Percentiles rank a stretch among this genome's conserved stretches.
phyloP scores from a whole-genome alignment of 176 grass and related monocot genomes.

The Carex scoparia region DNA sequence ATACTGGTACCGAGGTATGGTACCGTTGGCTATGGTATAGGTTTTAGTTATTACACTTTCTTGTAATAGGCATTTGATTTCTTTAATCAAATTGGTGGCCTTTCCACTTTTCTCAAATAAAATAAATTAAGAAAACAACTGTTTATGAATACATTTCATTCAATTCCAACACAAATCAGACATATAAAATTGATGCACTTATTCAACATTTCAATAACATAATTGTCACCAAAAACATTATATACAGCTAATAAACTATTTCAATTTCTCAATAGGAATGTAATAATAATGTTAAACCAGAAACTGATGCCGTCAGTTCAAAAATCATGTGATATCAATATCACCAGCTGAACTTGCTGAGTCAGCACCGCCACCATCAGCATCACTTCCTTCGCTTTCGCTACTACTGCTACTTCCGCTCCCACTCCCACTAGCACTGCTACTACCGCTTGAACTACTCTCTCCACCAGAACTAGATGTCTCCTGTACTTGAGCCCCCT shows the following conservation, averaged over 20 bases:
- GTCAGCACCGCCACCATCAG: conserved; percentile 20
- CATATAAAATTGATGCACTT: neutral
- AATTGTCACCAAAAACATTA: neutral
- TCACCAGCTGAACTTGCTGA: conserved; percentile 22
- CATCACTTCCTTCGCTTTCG: conserved; percentile 8
- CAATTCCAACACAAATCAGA: neutral
- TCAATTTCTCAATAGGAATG: neutral
- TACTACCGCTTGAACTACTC: neutral
- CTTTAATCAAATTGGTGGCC: neutral
- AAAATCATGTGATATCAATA: conserved; percentile 17
- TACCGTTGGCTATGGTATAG: too few species aligned
- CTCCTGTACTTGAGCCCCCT: conserved; percentile 2
- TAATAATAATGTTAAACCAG: neutral
- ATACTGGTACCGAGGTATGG: too few species aligned
- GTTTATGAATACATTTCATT: conserved; percentile 8
- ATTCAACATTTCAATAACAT: neutral
- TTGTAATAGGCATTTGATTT: too few species aligned
- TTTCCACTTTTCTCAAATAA: neutral
- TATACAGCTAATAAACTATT: neutral
- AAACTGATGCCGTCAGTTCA: neutral
- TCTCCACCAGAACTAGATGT: conserved; percentile 17
- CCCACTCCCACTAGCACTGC: neutral
- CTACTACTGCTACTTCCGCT: conserved; percentile 24
- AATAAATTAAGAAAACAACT: neutral
- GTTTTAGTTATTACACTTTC: too few species aligned